Percentiles rank a stretch among this genome's conserved stretches.
Evolutionary conservation across 2,329 filamentous ascomycete genomes (phyloP).

Genomic region (Pseudogymnoascus sp.): DNA sequence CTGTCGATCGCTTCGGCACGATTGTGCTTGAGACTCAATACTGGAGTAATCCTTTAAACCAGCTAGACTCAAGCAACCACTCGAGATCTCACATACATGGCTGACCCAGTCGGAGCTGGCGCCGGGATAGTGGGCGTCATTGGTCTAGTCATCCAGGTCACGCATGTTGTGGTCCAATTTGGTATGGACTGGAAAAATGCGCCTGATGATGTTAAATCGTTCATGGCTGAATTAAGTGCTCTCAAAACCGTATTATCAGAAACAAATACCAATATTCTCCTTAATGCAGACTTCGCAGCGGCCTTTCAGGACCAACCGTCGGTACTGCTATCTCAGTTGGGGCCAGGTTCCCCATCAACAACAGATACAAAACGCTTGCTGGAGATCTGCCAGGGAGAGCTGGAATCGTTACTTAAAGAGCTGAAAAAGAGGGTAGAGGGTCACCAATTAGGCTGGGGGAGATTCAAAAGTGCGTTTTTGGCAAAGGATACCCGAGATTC

Average conservation of each 20-base stretch:
- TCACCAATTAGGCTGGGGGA: slow-evolving; percentile 16
- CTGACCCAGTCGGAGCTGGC: slow-evolving; percentile 16
- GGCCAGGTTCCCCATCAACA: slow-evolving; percentile 10
- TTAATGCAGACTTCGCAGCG: slow-evolving; percentile 19
- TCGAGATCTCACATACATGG: slow-evolving; percentile 12
- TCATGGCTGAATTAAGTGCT: slow-evolving; percentile 16
- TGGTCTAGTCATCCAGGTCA: slow-evolving; percentile 17
- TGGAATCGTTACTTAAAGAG: slow-evolving; percentile 12
- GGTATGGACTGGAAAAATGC: slow-evolving; percentile 20
- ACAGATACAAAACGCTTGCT: slow-evolving; percentile 12
- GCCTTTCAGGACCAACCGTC: slow-evolving; percentile 21
- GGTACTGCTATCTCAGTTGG: slow-evolving; percentile 15
- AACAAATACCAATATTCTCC: slow-evolving; percentile 15
- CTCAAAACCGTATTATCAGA: slow-evolving; percentile 18
- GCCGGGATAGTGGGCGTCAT: slow-evolving; percentile 18
- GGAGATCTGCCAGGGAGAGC: slow-evolving; percentile 5
- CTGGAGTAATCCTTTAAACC: background rate
- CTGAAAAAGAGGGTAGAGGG: slow-evolving; percentile 14
- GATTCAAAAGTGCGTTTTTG: slow-evolving; percentile 15
- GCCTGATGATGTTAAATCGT: slow-evolving; percentile 17
- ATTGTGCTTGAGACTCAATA: background rate
- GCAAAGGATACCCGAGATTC: slow-evolving; percentile 14
- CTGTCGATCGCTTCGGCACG: background rate
- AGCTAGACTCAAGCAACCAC: background rate
- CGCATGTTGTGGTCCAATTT: slow-evolving; percentile 17